These are phyloP conservation scores for Kwoniella sp. DNA, from an alignment of 768 basidiomycete species.

Conservation along the genomic window DNA sequence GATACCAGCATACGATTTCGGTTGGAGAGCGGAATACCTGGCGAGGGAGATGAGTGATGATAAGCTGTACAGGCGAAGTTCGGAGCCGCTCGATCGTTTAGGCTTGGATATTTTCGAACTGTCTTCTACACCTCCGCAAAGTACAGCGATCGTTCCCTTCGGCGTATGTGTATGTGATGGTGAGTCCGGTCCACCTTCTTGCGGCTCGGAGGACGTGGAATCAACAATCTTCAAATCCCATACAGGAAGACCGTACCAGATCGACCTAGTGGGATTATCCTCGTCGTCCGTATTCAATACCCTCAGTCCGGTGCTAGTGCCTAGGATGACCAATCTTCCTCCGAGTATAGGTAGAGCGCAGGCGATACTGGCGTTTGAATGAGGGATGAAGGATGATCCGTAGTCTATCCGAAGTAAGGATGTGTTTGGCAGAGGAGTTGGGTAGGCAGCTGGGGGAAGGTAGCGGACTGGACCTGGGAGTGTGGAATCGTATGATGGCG, in stretches of 20 bases:
- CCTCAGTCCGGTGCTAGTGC: constrained; percentile 26
- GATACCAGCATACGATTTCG: constrained; percentile 3
- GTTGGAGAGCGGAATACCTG: constrained; percentile 18
- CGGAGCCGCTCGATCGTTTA: constrained; percentile 15
- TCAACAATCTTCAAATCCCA: constrained; percentile 29
- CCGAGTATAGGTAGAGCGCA: constrained; percentile 22
- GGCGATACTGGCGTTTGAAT: constrained; percentile 22
- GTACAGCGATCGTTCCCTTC: constrained; percentile 19
- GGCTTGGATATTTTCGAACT: constrained; percentile 13
- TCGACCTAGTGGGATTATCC: constrained; percentile 9
- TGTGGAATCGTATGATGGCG: constrained; percentile 12
- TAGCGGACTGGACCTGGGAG: not conserved
- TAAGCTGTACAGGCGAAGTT: constrained; percentile 25
- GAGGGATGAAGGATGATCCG: constrained; percentile 18
- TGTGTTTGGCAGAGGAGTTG: constrained; percentile 2
- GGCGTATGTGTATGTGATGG: not conserved
- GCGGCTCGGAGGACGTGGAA: too few species aligned
- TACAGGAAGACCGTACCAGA: constrained; percentile 33
- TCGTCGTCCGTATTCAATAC: constrained; percentile 16
- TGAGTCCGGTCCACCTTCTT: too few species aligned
- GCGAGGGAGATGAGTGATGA: constrained; percentile 27
- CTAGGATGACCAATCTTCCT: constrained; percentile 24
- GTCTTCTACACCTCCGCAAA: constrained; percentile 30
- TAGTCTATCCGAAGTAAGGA: constrained; percentile 26
- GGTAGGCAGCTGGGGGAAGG: constrained; percentile 3